Percentiles rank a stretch among this genome's conserved stretches.
Conservation (phyloP, 2,329 filamentous ascomycete species). For the Beauveria scarabaeidicola region DNA sequence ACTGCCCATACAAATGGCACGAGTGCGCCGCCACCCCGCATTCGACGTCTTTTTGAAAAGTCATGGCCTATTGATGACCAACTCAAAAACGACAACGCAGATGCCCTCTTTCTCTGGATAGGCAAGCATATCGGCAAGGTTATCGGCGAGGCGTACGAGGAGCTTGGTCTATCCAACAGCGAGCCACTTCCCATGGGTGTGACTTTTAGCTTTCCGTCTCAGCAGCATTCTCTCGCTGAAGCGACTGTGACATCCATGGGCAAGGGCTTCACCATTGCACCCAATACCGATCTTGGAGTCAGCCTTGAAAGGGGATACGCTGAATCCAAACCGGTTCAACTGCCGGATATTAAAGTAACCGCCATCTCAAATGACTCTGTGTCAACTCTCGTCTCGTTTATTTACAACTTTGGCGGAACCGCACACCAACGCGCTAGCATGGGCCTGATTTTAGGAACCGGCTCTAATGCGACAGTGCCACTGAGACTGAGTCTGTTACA, state of each 20-base stretch:
- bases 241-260: constrained; percentile 61
- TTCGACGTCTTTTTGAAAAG: constrained; percentile 55
- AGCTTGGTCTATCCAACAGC: constrained; percentile 32
- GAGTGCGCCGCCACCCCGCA: constrained; percentile 23
- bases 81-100: constrained; percentile 64
- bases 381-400: constrained; percentile 68
- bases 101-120: constrained; percentile 74
- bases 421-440: constrained; percentile 60
- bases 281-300: constrained; percentile 51
- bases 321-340: constrained; percentile 31
- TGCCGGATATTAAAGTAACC: constrained; percentile 61
- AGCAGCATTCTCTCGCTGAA: constrained; percentile 52
- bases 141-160: constrained; percentile 47
- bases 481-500: constrained; percentile 56
- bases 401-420: constrained; percentile 58
- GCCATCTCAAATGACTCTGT: constrained; percentile 79
- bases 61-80: constrained; percentile 68
- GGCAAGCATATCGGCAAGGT: constrained; percentile 68
- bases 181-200: constrained; percentile 54
- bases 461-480: constrained; percentile 72
- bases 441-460: constrained; percentile 75
- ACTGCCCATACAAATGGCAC: neutral
- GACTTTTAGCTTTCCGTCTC: constrained; percentile 64
- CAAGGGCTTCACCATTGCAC: constrained; percentile 58
- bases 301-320: constrained; percentile 52